Conservation (phyloP, 2,329 filamentous ascomycete species). For the Aspergillus intermedius region DNA sequence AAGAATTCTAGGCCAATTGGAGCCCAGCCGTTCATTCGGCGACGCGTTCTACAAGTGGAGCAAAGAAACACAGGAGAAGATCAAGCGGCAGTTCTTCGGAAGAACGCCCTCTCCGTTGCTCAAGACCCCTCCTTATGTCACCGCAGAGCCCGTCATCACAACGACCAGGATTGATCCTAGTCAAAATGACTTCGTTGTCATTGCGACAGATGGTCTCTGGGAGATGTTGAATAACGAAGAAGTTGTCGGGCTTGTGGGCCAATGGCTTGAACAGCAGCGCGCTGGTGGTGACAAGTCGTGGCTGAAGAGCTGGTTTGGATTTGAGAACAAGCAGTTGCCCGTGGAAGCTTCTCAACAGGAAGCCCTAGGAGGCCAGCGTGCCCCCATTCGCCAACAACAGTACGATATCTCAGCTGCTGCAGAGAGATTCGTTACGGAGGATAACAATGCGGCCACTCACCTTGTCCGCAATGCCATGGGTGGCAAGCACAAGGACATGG, state of each 20-base stretch:
- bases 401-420: constrained; percentile 69
- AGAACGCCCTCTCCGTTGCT: constrained; percentile 68
- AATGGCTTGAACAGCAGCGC: constrained; percentile 82
- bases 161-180: constrained; percentile 86
- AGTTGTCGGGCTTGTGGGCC: constrained; percentile 89
- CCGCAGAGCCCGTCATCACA: constrained; percentile 88
- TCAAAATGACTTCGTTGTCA: constrained; percentile 88
- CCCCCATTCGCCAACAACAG: constrained; percentile 81
- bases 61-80: constrained; percentile 70
- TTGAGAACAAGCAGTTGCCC: constrained; percentile 56
- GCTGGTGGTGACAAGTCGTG: constrained; percentile 51
- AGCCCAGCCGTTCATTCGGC: constrained; percentile 90
- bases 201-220: constrained; percentile 96
- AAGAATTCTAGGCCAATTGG: constrained; percentile 81
- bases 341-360: constrained; percentile 59
- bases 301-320: constrained; percentile 63
- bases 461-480: constrained; percentile 91
- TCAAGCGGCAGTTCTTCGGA: constrained; percentile 83
- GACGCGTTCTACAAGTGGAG: constrained; percentile 98
- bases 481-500: constrained; percentile 86
- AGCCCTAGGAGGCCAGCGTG: constrained; percentile 60
- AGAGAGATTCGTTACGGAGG: constrained; percentile 84
- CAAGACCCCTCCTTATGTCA: constrained; percentile 93
- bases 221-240: constrained; percentile 99
- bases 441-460: constrained; percentile 94